These are phyloP conservation scores for Alisma plantagoaquatica DNA, from an alignment of 106 monocot species.

Conservation along the genomic window DNA sequence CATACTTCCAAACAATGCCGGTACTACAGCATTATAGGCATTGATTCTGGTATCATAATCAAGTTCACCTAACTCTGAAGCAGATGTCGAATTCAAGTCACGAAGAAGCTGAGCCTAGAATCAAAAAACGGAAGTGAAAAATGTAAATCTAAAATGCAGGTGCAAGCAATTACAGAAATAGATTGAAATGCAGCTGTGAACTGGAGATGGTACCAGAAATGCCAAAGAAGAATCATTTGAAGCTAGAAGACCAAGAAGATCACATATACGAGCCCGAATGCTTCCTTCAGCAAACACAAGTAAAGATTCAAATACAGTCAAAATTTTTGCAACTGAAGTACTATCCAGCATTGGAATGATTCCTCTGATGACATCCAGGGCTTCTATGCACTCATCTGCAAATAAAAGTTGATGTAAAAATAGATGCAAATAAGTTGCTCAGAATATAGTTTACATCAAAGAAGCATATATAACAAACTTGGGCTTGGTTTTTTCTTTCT, in stretches of 20 bases:
- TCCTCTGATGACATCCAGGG: constrained; percentile 47
- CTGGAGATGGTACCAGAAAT: constrained; percentile 34
- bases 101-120: constrained; percentile 57
- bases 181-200: not conserved
- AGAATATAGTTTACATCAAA: no score
- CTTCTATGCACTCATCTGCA: constrained; percentile 77
- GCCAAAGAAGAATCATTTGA: constrained; percentile 40
- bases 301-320: constrained; percentile 41
- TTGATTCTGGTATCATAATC: constrained; percentile 81
- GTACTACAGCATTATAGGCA: constrained; percentile 45
- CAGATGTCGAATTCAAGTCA: constrained; percentile 68
- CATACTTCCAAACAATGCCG: constrained; percentile 38
- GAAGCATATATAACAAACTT: no score
- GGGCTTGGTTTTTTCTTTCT: constrained; percentile 44
- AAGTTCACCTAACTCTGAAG: constrained; percentile 54
- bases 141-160: no score
- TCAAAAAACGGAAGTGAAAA: not conserved
- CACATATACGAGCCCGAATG: constrained; percentile 46
- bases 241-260: constrained; percentile 52
- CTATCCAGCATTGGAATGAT: constrained; percentile 37
- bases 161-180: not conserved
- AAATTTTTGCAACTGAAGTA: constrained; percentile 31
- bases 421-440: no score
- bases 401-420: no score
- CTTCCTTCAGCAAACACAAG: constrained; percentile 43